Conservation (phyloP, 2,329 filamentous ascomycete species). For the Hymenoscyphus scutula region DNA sequence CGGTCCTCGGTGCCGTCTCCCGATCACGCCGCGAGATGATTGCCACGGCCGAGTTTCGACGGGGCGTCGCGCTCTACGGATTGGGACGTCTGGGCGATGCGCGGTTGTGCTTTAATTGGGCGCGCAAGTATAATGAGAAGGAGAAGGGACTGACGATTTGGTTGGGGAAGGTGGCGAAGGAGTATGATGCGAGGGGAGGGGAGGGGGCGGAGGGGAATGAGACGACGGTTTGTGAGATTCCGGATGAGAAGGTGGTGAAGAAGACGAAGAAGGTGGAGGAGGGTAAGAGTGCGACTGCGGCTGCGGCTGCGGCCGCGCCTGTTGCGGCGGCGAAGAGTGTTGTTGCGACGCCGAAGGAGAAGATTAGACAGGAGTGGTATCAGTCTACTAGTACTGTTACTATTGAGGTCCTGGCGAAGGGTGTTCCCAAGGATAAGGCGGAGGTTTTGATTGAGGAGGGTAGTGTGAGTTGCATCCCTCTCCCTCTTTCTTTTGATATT, state of each 20-base stretch:
- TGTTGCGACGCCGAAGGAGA: slow-evolving; percentile 46
- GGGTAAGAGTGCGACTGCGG: not conserved
- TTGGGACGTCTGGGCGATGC: slow-evolving; percentile 73
- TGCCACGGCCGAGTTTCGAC: slow-evolving; percentile 76
- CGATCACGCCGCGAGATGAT: slow-evolving; percentile 75
- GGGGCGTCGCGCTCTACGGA: slow-evolving; percentile 70
- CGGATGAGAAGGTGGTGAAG: slow-evolving; percentile 41
- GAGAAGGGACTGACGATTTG: slow-evolving; percentile 56
- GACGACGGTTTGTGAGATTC: slow-evolving; percentile 52
- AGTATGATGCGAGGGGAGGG: slow-evolving; percentile 46
- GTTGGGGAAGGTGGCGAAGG: slow-evolving; percentile 53
- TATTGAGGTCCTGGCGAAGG: slow-evolving; percentile 65
- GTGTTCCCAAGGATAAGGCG: slow-evolving; percentile 55
- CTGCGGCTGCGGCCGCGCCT: not conserved
- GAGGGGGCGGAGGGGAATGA: slow-evolving; percentile 47
- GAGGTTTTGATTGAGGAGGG: slow-evolving; percentile 43
- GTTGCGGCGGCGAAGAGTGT: slow-evolving; percentile 19
- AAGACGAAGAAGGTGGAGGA: slow-evolving; percentile 14
- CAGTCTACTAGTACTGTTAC: slow-evolving; percentile 60
- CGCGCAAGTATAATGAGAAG: slow-evolving; percentile 49
- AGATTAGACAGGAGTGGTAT: slow-evolving; percentile 69
- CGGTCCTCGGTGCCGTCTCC: slow-evolving; percentile 58
- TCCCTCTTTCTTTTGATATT: slow-evolving; percentile 5
- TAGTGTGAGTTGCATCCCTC: slow-evolving; percentile 23
- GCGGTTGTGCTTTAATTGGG: slow-evolving; percentile 64